Evolutionary conservation across 495 filamentous ascomycete species (phyloP).

Genomic region (Aspergillus cristatus): DNA sequence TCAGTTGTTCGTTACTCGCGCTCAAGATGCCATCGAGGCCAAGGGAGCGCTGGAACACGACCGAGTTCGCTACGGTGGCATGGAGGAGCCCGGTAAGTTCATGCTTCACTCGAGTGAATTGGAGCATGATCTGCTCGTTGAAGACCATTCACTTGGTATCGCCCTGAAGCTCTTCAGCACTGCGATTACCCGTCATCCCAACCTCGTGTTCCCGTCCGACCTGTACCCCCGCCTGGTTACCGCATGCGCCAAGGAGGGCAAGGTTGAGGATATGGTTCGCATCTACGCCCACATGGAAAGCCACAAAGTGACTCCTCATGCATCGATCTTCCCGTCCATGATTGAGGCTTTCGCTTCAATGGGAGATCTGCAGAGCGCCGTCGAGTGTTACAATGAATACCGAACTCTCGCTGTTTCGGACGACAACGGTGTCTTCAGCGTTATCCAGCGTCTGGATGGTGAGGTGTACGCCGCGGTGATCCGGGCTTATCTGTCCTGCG

Average conservation of each 20-base stretch:
- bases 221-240: conserved; percentile 74
- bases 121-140: conserved; percentile 70
- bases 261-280: conserved; percentile 77
- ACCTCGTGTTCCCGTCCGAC: conserved; percentile 54
- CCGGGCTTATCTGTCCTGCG: conserved; percentile 73
- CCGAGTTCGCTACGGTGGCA: conserved; percentile 68
- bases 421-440: conserved; percentile 62
- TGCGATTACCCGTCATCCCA: conserved; percentile 45
- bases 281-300: conserved; percentile 85
- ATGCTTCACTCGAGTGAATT: conserved; percentile 79
- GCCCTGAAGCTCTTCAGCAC: conserved; percentile 78
- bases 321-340: conserved; percentile 81
- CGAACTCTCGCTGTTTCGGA: conserved; percentile 70
- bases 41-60: conserved; percentile 67
- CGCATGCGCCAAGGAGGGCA: conserved; percentile 71
- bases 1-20: conserved; percentile 66
- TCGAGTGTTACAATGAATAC: conserved; percentile 94
- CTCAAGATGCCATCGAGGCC: conserved; percentile 59
- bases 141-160: conserved; percentile 76
- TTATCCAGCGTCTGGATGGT: conserved; percentile 66
- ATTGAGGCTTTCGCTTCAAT: conserved; percentile 78
- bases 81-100: conserved; percentile 81
- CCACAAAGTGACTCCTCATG: conserved; percentile 58
- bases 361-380: conserved; percentile 76
- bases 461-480: conserved; percentile 82